phyloP scores from a whole-genome alignment of 208 protist species.

The Trypanosoma scelopori region DNA sequence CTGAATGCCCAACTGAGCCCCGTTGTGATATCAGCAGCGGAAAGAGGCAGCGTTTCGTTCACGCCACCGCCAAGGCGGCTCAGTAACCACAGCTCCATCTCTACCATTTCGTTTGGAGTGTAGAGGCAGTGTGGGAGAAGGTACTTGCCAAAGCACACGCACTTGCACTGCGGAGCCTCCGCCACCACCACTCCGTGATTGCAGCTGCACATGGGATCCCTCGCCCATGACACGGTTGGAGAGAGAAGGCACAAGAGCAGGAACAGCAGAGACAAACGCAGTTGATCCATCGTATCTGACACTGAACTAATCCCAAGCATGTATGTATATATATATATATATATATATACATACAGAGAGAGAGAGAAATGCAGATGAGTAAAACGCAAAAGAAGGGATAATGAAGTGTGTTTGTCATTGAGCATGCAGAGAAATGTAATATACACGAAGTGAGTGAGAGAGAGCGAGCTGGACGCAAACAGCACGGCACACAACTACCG shows the following conservation, averaged over 20 bases:
- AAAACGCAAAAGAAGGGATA: too few species aligned
- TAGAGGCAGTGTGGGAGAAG: constrained; percentile 54
- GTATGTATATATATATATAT: background rate
- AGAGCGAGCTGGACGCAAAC: background rate
- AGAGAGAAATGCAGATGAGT: constrained; percentile 1
- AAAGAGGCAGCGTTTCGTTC: constrained; percentile 1
- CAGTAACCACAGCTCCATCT: constrained; percentile 30
- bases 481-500: too few species aligned
- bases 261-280: background rate
- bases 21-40: constrained; percentile 10
- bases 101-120: constrained; percentile 22
- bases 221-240: background rate
- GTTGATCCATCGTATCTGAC: background rate
- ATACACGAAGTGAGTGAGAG: background rate
- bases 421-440: too few species aligned
- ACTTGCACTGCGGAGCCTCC: constrained; percentile 24
- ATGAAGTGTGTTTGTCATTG: background rate
- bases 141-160: constrained; percentile 38
- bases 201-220: constrained; percentile 25
- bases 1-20: background rate
- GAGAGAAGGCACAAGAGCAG: background rate
- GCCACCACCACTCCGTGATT: constrained; percentile 32
- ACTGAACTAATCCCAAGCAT: too few species aligned
- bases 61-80: constrained; percentile 2
- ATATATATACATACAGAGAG: background rate